These are phyloP conservation scores for Fusarium cicatricum DNA, from an alignment of 2,329 filamentous ascomycete species.

Conservation along the genomic window DNA sequence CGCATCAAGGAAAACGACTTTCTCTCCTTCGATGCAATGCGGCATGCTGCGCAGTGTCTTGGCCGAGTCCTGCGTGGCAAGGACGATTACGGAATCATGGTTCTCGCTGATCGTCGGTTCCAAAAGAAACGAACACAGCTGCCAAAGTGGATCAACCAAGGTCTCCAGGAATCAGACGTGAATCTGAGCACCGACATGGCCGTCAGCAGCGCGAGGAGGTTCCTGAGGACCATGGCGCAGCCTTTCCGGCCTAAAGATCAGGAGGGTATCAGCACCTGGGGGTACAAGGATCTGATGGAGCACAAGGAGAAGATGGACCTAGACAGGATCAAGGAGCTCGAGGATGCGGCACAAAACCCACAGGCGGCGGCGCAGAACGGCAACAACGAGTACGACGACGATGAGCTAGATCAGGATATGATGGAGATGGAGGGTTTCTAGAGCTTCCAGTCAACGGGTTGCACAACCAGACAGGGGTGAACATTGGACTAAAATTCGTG, in stretches of 20 bases:
- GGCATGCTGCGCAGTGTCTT: conserved; percentile 96
- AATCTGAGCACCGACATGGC: conserved; percentile 97
- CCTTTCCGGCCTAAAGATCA: conserved; percentile 85
- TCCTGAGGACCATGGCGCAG: conserved; percentile 90
- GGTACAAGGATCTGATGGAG: conserved; percentile 75
- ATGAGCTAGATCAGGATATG: conserved; percentile 62
- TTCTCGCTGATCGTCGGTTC: conserved; percentile 92
- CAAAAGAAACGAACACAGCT: conserved; percentile 90
- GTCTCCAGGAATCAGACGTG: conserved; percentile 82
- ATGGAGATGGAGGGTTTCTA: conserved; percentile 59
- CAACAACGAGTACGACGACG: conserved; percentile 61
- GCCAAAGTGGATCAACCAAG: conserved; percentile 96
- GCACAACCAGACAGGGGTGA: not conserved
- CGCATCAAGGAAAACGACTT: conserved; percentile 98
- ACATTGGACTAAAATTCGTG: conserved; percentile 3
- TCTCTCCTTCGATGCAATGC: conserved; percentile 97
- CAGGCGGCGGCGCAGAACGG: conserved; percentile 21
- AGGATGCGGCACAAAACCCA: conserved; percentile 51
- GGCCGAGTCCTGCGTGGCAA: conserved; percentile 95
- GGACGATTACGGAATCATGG: conserved; percentile 99
- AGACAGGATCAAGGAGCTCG: conserved; percentile 71
- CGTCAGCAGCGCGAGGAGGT: conserved; percentile 86
- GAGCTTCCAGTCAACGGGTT: not conserved
- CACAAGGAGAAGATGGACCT: conserved; percentile 80
- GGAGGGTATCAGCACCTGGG: conserved; percentile 95